Evolutionary conservation across 2,329 filamentous ascomycete species (phyloP), one percentile per base, ranked within the genome.

Genomic region (Aspergillus aculeatinus): DNA sequence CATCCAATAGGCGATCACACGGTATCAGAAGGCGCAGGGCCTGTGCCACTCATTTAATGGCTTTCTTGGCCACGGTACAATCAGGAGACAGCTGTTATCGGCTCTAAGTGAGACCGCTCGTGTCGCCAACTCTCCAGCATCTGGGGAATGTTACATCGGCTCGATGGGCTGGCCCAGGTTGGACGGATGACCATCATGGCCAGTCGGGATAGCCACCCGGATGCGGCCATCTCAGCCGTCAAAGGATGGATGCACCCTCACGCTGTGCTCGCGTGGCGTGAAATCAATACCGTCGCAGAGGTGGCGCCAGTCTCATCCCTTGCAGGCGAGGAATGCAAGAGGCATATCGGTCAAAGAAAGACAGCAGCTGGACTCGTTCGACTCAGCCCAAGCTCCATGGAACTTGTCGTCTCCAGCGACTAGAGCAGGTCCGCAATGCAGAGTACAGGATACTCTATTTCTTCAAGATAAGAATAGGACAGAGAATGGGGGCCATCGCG

Each of bases 11-110:
- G 19, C n/a, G 23, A 31, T 16, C 9, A 10, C 6, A 31, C 42
- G 42, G 31, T 55, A 55, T 55, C 53, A 35, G 23, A 21, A 47
- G 25, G 39, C 27, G 29, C 16, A 47, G n/a, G 42, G 27, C 48
- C 42, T 48, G 42, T 47, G 42, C 42, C 44, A 53, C 14, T 55
- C 53, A 48, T 29, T 47, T 35, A 47, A 55, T 55, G 23, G 31
- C 42, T 21, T 16, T 31, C 53, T 47, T 55, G n/a, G 19, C 27
- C 6, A 12, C 23, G 19, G 52, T 23, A 29, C 52, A 47, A 47
- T 47, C n/a, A 29, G 23, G 25, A 19, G 25, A 12, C 4, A 27
- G 21, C 14, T 55, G 52, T 48, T 55, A 55, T 55, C 52, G 25
- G 23, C 25, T 16, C 19, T 42, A 55, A 35, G 48, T 48, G 12